Conservation (phyloP, 306 rosid species). For the Dryas alaskensis region DNA sequence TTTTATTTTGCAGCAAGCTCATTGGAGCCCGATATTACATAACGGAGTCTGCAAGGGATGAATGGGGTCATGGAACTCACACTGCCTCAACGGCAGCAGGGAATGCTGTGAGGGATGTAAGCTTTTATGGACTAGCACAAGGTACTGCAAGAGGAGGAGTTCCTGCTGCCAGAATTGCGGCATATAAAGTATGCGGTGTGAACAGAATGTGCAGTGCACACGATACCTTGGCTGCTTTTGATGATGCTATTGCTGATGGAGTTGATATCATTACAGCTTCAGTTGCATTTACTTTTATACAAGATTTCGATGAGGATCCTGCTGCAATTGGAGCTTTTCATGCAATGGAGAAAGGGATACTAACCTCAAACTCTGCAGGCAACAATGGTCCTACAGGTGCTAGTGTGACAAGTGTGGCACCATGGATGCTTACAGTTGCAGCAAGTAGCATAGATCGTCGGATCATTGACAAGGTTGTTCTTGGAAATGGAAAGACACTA, state of each 20-base stretch:
- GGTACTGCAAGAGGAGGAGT: conserved; percentile 42
- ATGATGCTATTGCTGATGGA: conserved; percentile 52
- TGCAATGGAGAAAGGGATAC: conserved; percentile 34
- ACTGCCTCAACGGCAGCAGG: conserved; percentile 38
- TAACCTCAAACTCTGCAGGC: conserved; percentile 39
- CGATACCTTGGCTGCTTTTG: conserved; percentile 40
- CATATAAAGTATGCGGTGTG: conserved; percentile 22
- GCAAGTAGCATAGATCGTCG: conserved; percentile 46
- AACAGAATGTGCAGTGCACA: not conserved
- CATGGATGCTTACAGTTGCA: conserved; percentile 45
- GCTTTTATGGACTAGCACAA: not conserved
- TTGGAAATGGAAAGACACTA: not conserved
- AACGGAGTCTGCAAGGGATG: conserved; percentile 21
- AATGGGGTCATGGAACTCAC: conserved; percentile 30
- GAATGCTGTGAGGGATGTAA: conserved; percentile 3
- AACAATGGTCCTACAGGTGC: conserved; percentile 27
- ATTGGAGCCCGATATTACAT: conserved; percentile 29
- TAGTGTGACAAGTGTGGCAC: conserved; percentile 24
- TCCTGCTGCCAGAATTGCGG: conserved; percentile 30
- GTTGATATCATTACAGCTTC: conserved; percentile 43
- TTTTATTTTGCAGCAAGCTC: conserved; percentile 19
- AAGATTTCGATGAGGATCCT: not conserved
- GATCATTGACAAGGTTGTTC: too few species aligned
- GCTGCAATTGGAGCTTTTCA: conserved; percentile 26
- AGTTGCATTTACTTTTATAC: not conserved